Conservation (phyloP, 371 early-diverging fungal species). For the Haplosporangium sp. region DNA sequence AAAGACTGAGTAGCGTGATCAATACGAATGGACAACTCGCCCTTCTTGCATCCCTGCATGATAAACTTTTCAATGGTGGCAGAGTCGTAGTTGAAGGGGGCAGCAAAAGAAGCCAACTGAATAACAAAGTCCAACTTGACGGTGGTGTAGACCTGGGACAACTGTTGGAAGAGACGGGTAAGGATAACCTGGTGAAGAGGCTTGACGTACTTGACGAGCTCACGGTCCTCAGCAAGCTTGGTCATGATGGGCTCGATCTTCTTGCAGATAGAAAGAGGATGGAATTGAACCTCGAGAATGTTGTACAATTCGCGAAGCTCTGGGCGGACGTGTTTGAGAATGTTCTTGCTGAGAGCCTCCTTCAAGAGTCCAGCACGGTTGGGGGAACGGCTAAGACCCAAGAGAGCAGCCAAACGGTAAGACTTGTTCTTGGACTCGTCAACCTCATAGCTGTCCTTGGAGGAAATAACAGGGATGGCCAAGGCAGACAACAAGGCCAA, state of each 20-base stretch:
- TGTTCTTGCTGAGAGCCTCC: constrained; percentile 89
- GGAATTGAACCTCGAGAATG: constrained; percentile 96
- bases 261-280: constrained; percentile 96
- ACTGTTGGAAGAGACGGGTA: constrained; percentile 94
- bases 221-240: constrained; percentile 77
- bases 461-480: constrained; percentile 89
- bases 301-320: constrained; percentile 94
- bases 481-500: constrained; percentile 93
- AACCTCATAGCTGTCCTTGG: constrained; percentile 79
- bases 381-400: constrained; percentile 88
- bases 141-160: constrained; percentile 97
- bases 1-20: constrained; percentile 93
- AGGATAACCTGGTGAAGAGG: constrained; percentile 95
- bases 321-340: constrained; percentile 88
- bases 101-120: constrained; percentile 88
- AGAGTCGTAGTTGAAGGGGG: constrained; percentile 86
- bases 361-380: constrained; percentile 91
- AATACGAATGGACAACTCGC: constrained; percentile 94
- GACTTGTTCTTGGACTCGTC: constrained; percentile 92
- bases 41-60: constrained; percentile 96
- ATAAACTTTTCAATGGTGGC: constrained; percentile 96
- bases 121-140: constrained; percentile 94
- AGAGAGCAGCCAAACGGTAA: constrained; percentile 87
- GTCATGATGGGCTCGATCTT: constrained; percentile 90
- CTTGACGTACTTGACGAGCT: constrained; percentile 88